Conservation (phyloP, 129 eudicot genomes). For the Centrapalus pauciflorus region DNA sequence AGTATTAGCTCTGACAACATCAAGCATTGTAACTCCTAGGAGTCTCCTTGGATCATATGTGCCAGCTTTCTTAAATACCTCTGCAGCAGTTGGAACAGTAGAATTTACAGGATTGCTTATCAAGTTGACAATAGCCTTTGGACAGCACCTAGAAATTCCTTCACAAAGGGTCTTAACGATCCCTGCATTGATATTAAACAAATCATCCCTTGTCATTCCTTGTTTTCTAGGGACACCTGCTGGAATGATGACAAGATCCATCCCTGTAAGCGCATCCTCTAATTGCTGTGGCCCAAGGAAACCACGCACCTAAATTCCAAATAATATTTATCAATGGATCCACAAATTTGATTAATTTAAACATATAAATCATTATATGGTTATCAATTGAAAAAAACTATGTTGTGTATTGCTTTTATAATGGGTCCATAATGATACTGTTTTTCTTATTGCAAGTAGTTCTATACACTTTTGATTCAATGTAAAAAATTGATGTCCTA, state of each 20-base stretch:
- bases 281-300: too few species aligned
- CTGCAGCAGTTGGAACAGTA: conserved; percentile 82
- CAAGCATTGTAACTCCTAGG: conserved; percentile 83
- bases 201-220: conserved; percentile 90
- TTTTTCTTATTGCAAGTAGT: too few species aligned
- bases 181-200: conserved; percentile 73
- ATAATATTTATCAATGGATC: too few species aligned
- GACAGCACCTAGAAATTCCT: conserved; percentile 78
- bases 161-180: conserved; percentile 64
- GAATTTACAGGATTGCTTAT: conserved; percentile 93
- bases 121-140: conserved; percentile 72
- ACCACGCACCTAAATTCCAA: too few species aligned
- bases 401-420: too few species aligned
- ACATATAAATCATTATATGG: too few species aligned
- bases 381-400: too few species aligned
- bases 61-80: conserved; percentile 70
- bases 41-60: conserved; percentile 76
- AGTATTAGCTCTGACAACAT: conserved; percentile 86
- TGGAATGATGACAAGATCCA: conserved; percentile 69
- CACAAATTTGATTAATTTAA: too few species aligned
- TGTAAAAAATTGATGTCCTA: too few species aligned
- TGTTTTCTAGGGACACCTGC: conserved; percentile 92
- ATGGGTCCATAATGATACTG: too few species aligned
- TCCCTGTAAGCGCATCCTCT: too few species aligned
- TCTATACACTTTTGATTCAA: too few species aligned